Evolutionary conservation across 2,329 filamentous ascomycete genomes (phyloP).

Genomic region (Sordariomycetes sp.): DNA sequence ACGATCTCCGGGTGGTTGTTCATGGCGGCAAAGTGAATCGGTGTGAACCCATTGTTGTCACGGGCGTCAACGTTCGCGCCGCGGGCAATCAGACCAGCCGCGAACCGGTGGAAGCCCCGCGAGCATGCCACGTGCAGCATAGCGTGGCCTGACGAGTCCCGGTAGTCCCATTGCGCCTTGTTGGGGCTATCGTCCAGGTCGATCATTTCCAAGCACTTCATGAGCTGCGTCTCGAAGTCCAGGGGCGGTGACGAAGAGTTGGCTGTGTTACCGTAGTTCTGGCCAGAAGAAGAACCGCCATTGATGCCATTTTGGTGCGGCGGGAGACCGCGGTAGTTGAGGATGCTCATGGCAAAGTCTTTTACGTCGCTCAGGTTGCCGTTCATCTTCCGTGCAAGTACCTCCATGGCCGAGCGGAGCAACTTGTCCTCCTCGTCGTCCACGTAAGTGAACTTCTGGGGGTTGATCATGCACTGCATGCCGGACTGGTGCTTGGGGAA

Average conservation of each 20-base stretch:
- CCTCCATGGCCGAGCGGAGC: constrained; percentile 55
- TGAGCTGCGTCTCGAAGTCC: constrained; percentile 56
- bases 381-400: constrained; percentile 54
- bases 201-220: constrained; percentile 68
- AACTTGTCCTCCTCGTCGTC: constrained; percentile 61
- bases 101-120: constrained; percentile 64
- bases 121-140: constrained; percentile 73
- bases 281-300: constrained; percentile 25
- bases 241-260: constrained; percentile 10
- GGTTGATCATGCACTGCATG: constrained; percentile 4
- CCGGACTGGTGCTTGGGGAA: constrained; percentile 28
- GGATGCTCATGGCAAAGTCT: constrained; percentile 50
- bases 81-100: constrained; percentile 63
- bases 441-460: constrained; percentile 56
- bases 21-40: constrained; percentile 72
- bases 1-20: constrained; percentile 69
- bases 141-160: constrained; percentile 58
- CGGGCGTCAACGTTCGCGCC: constrained; percentile 67
- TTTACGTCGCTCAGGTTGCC: constrained; percentile 50
- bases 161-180: constrained; percentile 56
- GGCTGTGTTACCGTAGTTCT: constrained; percentile 30
- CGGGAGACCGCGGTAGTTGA: constrained; percentile 16
- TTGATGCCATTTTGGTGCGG: constrained; percentile 23
- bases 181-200: constrained; percentile 66
- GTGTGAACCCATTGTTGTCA: constrained; percentile 72